Evolutionary conservation across 768 basidiomycete species (phyloP).

Genomic region (Boletus edulis): DNA sequence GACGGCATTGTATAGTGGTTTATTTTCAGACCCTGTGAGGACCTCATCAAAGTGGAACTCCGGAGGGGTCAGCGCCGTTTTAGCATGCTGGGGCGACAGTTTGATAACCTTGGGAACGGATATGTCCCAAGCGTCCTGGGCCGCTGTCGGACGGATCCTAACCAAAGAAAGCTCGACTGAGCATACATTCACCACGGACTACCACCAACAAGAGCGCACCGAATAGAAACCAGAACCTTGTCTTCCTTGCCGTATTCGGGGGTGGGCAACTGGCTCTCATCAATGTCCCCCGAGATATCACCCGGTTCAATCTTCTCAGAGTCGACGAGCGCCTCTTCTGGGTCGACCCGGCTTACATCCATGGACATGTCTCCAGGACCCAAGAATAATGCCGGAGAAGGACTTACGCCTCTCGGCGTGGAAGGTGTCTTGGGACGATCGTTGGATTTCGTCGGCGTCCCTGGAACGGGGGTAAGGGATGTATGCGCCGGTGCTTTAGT

Average conservation of each 20-base stretch:
- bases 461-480: conserved; percentile 46
- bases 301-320: conserved; percentile 66
- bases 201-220: conserved; percentile 40
- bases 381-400: conserved; percentile 38
- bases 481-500: conserved; percentile 28
- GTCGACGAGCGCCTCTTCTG: conserved; percentile 76
- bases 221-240: conserved; percentile 83
- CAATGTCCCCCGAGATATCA: conserved; percentile 69
- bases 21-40: conserved; percentile 76
- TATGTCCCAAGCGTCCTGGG: conserved; percentile 55
- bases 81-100: conserved; percentile 55
- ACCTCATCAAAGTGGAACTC: conserved; percentile 74
- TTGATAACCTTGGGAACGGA: conserved; percentile 51
- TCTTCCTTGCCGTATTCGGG: conserved; percentile 68
- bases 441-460: conserved; percentile 48
- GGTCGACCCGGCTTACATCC: conserved; percentile 73
- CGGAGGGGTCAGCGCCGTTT: conserved; percentile 37
- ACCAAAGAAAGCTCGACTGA: not conserved
- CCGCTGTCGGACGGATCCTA: conserved; percentile 63
- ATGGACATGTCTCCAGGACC: conserved; percentile 55
- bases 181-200: not conserved
- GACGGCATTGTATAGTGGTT: conserved; percentile 72
- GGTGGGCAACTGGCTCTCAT: conserved; percentile 47
- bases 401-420: conserved; percentile 53
- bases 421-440: conserved; percentile 53